Evolutionary conservation across 2,329 filamentous ascomycete species (phyloP).

Genomic region (Endoconidiophora laricicola): DNA sequence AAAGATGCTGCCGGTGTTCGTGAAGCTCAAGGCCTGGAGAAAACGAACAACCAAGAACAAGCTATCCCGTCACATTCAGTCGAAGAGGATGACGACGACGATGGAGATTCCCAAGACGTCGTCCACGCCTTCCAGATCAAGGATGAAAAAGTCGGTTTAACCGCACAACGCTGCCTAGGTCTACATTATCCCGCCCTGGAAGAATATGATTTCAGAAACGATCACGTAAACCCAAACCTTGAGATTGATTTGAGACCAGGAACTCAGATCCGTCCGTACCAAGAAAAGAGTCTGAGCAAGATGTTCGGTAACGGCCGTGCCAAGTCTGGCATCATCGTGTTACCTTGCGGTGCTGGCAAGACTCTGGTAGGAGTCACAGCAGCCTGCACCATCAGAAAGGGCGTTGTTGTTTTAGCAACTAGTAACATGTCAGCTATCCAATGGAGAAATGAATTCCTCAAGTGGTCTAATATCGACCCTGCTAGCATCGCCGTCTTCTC

Average conservation of each 20-base stretch:
- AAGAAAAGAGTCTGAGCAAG: conserved; percentile 93
- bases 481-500: conserved; percentile 92
- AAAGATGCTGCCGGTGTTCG: conserved; percentile 80
- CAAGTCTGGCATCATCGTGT: conserved; percentile 90
- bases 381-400: conserved; percentile 94
- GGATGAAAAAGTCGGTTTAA: conserved; percentile 64
- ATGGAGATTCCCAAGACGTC: conserved; percentile 70
- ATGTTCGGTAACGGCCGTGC: conserved; percentile 99
- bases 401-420: conserved; percentile 85
- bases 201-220: conserved; percentile 93
- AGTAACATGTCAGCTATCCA: conserved; percentile 97
- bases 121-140: conserved; percentile 89
- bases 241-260: conserved; percentile 86
- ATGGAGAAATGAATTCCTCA: conserved; percentile 90
- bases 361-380: conserved; percentile 97
- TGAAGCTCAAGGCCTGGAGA: conserved; percentile 37
- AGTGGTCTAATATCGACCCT: conserved; percentile 91
- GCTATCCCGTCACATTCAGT: neutral
- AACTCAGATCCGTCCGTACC: conserved; percentile 83
- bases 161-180: conserved; percentile 77
- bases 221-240: conserved; percentile 73
- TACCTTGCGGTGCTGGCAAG: conserved; percentile 93
- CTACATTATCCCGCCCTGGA: conserved; percentile 79
- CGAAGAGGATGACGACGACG: conserved; percentile 60
- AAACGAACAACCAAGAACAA: neutral